Evolutionary conservation across 2,329 filamentous ascomycete genomes (phyloP).

Genomic region (Mollisiaceae sp.): DNA sequence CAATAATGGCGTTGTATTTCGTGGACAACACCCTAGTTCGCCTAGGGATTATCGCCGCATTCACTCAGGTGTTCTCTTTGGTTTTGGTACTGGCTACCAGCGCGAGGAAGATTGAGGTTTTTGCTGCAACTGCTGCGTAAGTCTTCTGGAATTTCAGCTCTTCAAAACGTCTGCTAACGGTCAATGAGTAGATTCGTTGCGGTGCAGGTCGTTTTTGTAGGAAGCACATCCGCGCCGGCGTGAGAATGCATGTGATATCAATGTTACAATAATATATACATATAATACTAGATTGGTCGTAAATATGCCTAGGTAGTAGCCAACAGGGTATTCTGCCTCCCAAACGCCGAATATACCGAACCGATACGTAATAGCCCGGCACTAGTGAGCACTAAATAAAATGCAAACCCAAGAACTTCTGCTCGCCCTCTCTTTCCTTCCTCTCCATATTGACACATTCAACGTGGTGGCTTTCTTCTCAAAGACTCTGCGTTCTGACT

Average conservation of each 20-base stretch:
- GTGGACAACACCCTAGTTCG: constrained; percentile 31
- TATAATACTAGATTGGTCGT: not conserved
- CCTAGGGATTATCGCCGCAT: constrained; percentile 36
- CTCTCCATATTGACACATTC: constrained; percentile 1
- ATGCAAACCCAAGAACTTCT: not conserved
- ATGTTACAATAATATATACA: not conserved
- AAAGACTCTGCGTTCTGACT: not conserved
- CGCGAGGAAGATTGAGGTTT: constrained; percentile 39
- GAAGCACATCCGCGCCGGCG: constrained; percentile 3
- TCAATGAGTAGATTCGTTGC: constrained; percentile 15
- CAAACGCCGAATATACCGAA: not conserved
- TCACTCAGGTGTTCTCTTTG: constrained; percentile 38
- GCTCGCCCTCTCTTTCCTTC: not conserved
- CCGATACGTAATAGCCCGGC: not conserved
- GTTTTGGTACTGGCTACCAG: constrained; percentile 36
- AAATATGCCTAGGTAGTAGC: not conserved
- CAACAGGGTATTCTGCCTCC: not conserved
- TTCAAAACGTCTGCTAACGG: not conserved
- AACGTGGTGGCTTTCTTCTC: not conserved
- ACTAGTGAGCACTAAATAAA: not conserved
- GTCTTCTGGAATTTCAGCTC: constrained; percentile 1
- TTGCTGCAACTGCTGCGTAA: constrained; percentile 42
- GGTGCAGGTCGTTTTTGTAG: constrained; percentile 24
- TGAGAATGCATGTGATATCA: not conserved
- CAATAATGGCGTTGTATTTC: constrained; percentile 40